phyloP scores from a whole-genome alignment of 106 monocot species.

The Alisma plantagoaquatica region DNA sequence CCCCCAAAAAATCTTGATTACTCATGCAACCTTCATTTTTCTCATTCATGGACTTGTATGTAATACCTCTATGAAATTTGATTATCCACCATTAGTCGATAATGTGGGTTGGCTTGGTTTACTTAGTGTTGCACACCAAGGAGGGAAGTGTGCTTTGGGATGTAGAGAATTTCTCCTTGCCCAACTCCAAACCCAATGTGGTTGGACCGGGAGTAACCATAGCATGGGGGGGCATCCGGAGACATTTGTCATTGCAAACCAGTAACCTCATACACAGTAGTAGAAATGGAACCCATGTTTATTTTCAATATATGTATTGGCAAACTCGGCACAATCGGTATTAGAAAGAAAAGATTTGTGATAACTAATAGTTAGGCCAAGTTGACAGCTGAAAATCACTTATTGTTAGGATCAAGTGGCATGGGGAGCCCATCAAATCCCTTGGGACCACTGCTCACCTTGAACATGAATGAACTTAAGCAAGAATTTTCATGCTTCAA shows the following conservation, averaged over 20 bases:
- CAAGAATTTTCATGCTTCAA: too few relatives aligned
- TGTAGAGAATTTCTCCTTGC: not conserved
- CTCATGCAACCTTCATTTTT: constrained; percentile 5
- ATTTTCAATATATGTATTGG: too few relatives aligned
- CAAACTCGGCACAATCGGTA: too few relatives aligned
- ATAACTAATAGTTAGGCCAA: too few relatives aligned
- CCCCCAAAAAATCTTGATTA: not conserved
- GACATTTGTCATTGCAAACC: not conserved
- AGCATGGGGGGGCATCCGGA: not conserved
- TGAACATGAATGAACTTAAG: too few relatives aligned
- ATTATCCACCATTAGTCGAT: constrained; percentile 4
- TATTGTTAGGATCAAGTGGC: too few relatives aligned
- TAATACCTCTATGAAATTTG: constrained; percentile 1
- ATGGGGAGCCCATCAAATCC: too few relatives aligned
- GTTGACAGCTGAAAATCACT: too few relatives aligned
- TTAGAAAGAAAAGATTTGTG: too few relatives aligned
- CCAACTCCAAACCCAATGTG: not conserved
- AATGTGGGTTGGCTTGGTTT: constrained; percentile 5
- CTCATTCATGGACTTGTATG: constrained; percentile 6
- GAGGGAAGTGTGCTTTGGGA: not conserved
- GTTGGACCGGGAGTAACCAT: not conserved
- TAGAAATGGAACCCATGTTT: too few relatives aligned
- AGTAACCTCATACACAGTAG: too few relatives aligned
- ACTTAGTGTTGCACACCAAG: constrained; percentile 6
- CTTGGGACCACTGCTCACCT: too few relatives aligned